Evolutionary conservation across 257 asterid genomes (phyloP), one percentile per base, ranked within the genome.

Genomic region (Rehmannia glutinosa): DNA sequence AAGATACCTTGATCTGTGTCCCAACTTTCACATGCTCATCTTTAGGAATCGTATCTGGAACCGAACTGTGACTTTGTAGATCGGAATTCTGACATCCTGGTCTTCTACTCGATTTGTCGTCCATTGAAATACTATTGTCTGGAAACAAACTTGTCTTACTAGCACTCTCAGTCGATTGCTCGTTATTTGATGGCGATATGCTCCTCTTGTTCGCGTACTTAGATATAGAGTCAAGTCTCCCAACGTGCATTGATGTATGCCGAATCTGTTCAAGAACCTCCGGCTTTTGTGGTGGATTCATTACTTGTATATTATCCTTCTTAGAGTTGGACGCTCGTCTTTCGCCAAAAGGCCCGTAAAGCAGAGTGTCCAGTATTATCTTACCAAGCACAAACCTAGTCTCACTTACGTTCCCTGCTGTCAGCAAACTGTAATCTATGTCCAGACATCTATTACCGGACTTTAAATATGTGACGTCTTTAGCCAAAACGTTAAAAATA

Each of bases 371-470:
- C 50, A 82, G 13, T 69, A 92, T 84, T 67, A 92, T 82, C 76
- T 69, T 81, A 39, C 98, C 97, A 21, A 92, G 86, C 66, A 84
- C 91, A 33, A 82, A 92, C 84, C 95, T 85, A 47, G 76, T 50
- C 79, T 89, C 96, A 2, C 32, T 23, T 54, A 28, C 21, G 8
- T 75, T 49, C 43, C 92, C 98, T 28, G 38, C 52, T 45, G 64
- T 73, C 63, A 84, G 85, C 69, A 53, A 74, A 21, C 5, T 15
- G 70, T 82, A 71, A 41, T 80, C 33, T 59, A 87, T 84, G 73
- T 76, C 71, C 32, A 12, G 24, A 64, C 70, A 49, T 46, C 70
- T 16, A 49, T 76, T 67, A 5, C 71, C 46, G 21, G 49, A 50
- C 20, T 72, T 33, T 9, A 69, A 59, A 64, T 80, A 53, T 62